Evolutionary conservation across 345 rosid species (phyloP).

Genomic region (Arabis alpina): DNA sequence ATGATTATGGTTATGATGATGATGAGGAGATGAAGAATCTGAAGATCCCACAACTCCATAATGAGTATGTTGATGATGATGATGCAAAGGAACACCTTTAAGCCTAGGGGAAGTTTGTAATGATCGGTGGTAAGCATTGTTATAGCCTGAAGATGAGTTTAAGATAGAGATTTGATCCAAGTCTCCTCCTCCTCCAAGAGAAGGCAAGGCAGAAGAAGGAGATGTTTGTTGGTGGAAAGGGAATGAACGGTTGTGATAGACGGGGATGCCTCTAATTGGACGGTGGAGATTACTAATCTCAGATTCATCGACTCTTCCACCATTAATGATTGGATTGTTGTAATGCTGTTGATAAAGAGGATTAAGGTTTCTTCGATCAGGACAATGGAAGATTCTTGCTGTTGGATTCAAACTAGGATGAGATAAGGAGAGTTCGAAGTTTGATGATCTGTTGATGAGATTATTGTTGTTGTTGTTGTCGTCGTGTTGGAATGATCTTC

Average conservation of each 20-base stretch:
- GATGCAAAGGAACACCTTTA: constrained; percentile 54
- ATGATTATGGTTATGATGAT: constrained; percentile 21
- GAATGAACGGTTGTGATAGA: constrained; percentile 71
- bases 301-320: constrained; percentile 38
- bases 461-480: constrained; percentile 21
- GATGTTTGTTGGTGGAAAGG: constrained; percentile 65
- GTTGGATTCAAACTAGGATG: constrained; percentile 25
- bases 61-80: constrained; percentile 46
- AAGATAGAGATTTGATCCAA: constrained; percentile 60
- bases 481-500: constrained; percentile 30
- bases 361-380: constrained; percentile 36
- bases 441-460: constrained; percentile 37
- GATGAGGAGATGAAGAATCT: constrained; percentile 47
- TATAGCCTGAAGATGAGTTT: constrained; percentile 46
- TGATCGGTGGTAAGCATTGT: constrained; percentile 44
- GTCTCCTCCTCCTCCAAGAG: constrained; percentile 49
- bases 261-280: constrained; percentile 85
- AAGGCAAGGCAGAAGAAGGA: constrained; percentile 48
- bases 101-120: constrained; percentile 49
- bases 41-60: constrained; percentile 62
- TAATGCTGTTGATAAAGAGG: constrained; percentile 41
- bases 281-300: constrained; percentile 47
- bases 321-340: constrained; percentile 36
- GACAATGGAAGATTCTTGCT: constrained; percentile 39
- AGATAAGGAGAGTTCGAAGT: constrained; percentile 43